These are phyloP conservation scores for Cercophora samala DNA, from an alignment of 495 filamentous ascomycete species.

Conservation along the genomic window DNA sequence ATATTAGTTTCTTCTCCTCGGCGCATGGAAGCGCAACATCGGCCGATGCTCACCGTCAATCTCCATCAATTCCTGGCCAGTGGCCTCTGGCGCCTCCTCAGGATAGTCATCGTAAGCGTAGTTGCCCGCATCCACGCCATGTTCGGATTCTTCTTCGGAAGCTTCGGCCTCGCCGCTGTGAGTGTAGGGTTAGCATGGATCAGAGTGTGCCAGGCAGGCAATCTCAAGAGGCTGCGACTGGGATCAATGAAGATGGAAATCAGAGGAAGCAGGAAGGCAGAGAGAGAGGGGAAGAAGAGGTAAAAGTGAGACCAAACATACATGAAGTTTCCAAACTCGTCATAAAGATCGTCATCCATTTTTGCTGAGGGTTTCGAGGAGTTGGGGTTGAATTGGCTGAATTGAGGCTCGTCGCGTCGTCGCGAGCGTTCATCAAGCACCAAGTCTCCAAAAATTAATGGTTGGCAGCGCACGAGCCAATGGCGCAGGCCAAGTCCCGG, in stretches of 20 bases:
- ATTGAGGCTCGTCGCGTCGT: conserved; percentile 12
- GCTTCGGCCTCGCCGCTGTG: conserved; percentile 74
- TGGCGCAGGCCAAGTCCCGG: conserved; percentile 3
- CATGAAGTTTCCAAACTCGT: conserved; percentile 42
- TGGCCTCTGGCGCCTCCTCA: conserved; percentile 56
- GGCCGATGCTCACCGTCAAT: conserved; percentile 62
- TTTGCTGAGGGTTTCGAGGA: conserved; percentile 17
- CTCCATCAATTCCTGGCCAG: conserved; percentile 89
- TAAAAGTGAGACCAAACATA: conserved; percentile 15
- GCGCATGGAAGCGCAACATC: conserved; percentile 4
- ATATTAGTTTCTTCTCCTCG: conserved; percentile 16
- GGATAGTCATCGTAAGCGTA: conserved; percentile 79
- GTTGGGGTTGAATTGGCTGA: not conserved
- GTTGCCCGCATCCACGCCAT: conserved; percentile 66
- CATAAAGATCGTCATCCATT: conserved; percentile 40
- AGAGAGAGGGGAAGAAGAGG: not conserved
- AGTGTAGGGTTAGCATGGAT: conserved; percentile 11
- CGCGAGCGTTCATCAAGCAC: conserved; percentile 1
- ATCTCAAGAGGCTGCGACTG: not conserved
- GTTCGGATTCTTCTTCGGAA: conserved; percentile 80
- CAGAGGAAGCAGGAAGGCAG: no score
- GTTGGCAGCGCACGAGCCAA: conserved; percentile 4
- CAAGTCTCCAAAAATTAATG: conserved; percentile 21
- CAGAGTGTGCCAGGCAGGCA: not conserved
- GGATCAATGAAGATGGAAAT: not conserved